Percentiles rank a stretch among this genome's conserved stretches.
Evolutionary conservation across 1,284 basidiomycete genomes (phyloP).

Genomic region (Puccinia sorghi): DNA sequence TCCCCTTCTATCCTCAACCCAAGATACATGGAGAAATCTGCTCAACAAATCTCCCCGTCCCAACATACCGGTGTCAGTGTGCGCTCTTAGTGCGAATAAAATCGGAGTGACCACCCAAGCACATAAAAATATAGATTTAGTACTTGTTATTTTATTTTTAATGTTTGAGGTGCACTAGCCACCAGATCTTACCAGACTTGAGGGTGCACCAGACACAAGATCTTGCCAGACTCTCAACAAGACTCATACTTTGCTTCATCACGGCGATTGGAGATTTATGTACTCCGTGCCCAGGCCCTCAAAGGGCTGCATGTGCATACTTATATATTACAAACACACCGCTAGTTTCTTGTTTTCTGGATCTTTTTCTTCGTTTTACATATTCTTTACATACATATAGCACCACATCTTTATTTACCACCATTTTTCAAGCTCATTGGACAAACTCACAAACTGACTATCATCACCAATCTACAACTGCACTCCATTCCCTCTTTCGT

Average conservation of each 20-base stretch:
- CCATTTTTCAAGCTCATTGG: conserved; percentile 17
- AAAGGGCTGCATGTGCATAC: conserved; percentile 3
- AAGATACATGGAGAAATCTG: conserved; percentile 30
- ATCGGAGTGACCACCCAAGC: conserved; percentile 24
- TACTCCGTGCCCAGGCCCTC: conserved; percentile 5
- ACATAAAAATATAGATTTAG: background rate
- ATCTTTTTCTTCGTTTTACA: background rate
- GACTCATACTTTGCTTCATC: conserved; percentile 28
- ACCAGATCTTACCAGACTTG: conserved; percentile 31
- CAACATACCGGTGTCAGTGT: conserved; percentile 9
- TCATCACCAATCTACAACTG: background rate
- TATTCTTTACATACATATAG: conserved; percentile 6
- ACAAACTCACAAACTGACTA: conserved; percentile 15
- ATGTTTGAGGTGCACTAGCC: conserved; percentile 26
- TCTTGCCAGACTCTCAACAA: conserved; percentile 23
- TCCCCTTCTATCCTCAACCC: conserved; percentile 36
- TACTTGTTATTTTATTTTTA: background rate
- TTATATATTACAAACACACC: background rate
- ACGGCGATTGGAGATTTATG: conserved; percentile 23
- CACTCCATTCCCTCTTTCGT: background rate
- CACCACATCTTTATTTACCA: conserved; percentile 6
- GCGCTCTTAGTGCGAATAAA: background rate
- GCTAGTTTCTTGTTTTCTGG: background rate
- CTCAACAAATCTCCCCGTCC: conserved; percentile 28
- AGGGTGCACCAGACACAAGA: conserved; percentile 20